Evolutionary conservation across 2,329 filamentous ascomycete species (phyloP).

Genomic region (Fusarium sp.): DNA sequence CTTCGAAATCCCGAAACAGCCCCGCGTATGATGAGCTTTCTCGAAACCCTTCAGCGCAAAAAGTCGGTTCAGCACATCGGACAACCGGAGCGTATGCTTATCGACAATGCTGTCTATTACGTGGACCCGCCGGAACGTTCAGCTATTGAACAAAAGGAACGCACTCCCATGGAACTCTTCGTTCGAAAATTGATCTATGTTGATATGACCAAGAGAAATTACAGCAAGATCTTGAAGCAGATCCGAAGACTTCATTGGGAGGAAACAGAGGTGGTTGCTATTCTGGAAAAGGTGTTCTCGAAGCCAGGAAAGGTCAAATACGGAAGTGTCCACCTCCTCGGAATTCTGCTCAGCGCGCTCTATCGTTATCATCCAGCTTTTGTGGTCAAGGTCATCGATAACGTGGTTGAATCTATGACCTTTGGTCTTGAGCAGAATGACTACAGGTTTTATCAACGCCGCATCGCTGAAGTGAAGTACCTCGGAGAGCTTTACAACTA

Average conservation of each 20-base stretch:
- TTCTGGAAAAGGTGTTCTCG: constrained; percentile 90
- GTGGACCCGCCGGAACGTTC: constrained; percentile 94
- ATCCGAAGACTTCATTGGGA: constrained; percentile 98
- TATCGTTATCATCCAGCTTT: constrained; percentile 94
- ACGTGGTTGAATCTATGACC: constrained; percentile 86
- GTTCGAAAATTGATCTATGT: constrained; percentile 92
- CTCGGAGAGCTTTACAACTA: constrained; percentile 98
- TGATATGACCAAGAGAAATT: constrained; percentile 93
- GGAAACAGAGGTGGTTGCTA: constrained; percentile 82
- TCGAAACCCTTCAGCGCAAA: constrained; percentile 95
- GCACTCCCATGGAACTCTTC: constrained; percentile 91
- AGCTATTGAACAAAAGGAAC: constrained; percentile 95
- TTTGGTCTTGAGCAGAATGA: constrained; percentile 94
- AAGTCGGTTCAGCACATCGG: constrained; percentile 95
- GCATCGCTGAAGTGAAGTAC: constrained; percentile 96
- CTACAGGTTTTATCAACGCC: constrained; percentile 95
- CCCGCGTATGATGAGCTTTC: constrained; percentile 90
- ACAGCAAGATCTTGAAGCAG: constrained; percentile 93
- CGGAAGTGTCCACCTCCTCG: constrained; percentile 93
- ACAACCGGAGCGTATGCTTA: constrained; percentile 96
- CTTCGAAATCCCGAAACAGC: constrained; percentile 92
- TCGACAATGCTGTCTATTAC: constrained; percentile 98
- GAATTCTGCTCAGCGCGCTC: constrained; percentile 87
- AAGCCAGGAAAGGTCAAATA: constrained; percentile 98
- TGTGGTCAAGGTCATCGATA: constrained; percentile 90